Evolutionary conservation across 2,329 filamentous ascomycete genomes (phyloP), one percentile per base, ranked within the genome.

Genomic region (Colletotrichum nymphaeae): DNA sequence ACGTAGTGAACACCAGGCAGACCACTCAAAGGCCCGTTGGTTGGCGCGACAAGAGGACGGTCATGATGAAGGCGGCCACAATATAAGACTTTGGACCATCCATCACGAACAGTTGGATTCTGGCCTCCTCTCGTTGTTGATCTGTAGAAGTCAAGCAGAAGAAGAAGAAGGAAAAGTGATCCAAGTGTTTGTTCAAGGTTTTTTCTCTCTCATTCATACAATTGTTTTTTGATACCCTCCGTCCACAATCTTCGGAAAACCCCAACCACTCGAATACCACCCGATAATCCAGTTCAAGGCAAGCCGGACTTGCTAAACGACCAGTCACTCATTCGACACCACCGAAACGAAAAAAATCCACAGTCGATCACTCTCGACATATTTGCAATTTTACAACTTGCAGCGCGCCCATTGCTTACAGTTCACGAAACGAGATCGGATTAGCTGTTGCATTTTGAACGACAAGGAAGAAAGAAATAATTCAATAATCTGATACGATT

Each of bases 221-320:
- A 35, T 77, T 80, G 77, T 79, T 77, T 77, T 77, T 79, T 79
- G 78, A 79, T 78, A 76, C 75, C 78, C 76, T 78, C 78, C 77
- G 78, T 78, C 80, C 80, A 79, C 79, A 79, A 78, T 78, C 77
- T 77, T 76, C 76, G 75, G 75, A 76, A 79, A 63, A 64, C 73
- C 76, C 76, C 75, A 71, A 74, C 68, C 68, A 66, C 62, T 67
- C 72, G 58, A 74, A 16, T 53, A 64, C 49, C 52, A 42, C 42
- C 28, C 68, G 72, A 77, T 76, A 78, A 76, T 84, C 77, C 81
- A 81, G 82, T 84, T 80, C 84, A 85, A 82, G 81, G 87, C 88
- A 90, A 90, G 88, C 89, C 80, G 89, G 89, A 84, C 88, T 91
- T 90, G 88, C 87, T 88, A 83, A 79, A 81, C 87, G 32, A 84